Percentiles rank a stretch among this genome's conserved stretches.
Evolutionary conservation across 805 yeast genomes (phyloP).

Genomic region (Candida ipomoeae): DNA sequence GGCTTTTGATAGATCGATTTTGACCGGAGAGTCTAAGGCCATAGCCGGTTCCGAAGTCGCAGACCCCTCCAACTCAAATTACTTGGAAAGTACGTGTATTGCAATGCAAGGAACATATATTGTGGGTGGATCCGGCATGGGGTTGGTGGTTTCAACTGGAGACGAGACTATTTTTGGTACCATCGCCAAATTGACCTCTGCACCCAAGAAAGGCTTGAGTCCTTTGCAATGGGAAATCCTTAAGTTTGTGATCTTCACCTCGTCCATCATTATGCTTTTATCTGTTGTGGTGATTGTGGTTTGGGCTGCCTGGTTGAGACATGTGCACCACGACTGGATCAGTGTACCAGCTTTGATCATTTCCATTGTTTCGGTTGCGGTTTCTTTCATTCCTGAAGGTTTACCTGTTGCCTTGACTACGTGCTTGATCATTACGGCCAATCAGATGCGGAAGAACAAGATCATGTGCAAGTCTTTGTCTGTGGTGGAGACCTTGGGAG

Average conservation of each 20-base stretch:
- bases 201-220: conserved; percentile 36
- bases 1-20: conserved; percentile 42
- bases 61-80: conserved; percentile 32
- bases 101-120: conserved; percentile 47
- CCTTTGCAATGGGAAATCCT: conserved; percentile 42
- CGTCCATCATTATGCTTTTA: conserved; percentile 21
- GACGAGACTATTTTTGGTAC: conserved; percentile 44
- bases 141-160: conserved; percentile 43
- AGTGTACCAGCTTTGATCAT: conserved; percentile 37
- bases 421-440: conserved; percentile 46
- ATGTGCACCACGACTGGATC: conserved; percentile 39
- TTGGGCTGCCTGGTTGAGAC: conserved; percentile 44
- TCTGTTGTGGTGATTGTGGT: conserved; percentile 29
- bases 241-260: conserved; percentile 29
- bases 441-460: conserved; percentile 40
- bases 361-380: conserved; percentile 43
- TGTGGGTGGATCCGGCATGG: conserved; percentile 41
- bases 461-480: conserved; percentile 44
- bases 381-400: conserved; percentile 51
- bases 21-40: conserved; percentile 49
- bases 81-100: conserved; percentile 39
- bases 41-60: conserved; percentile 24
- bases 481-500: conserved; percentile 55
- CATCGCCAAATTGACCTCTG: conserved; percentile 40
- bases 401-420: conserved; percentile 49